phyloP scores from a whole-genome alignment of 2,329 filamentous ascomycete genomes.

The Penicillium sp. region DNA sequence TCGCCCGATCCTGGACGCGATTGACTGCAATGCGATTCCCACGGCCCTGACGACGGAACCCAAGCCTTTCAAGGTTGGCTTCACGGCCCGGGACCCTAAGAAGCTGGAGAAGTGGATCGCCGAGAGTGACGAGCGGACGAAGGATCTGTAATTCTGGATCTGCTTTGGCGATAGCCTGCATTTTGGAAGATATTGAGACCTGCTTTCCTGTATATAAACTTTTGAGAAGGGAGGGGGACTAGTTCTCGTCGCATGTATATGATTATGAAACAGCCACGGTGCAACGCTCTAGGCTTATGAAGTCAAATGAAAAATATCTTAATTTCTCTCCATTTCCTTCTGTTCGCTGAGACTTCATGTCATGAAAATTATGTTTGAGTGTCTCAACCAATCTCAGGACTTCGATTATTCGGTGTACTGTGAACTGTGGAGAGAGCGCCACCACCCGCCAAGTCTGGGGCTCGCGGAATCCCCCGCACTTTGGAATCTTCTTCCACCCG shows the following conservation, averaged over 20 bases:
- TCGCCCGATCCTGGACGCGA: slow-evolving; percentile 60
- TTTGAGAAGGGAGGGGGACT: neutral
- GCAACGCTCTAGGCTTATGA: neutral
- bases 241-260: neutral
- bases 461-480: slow-evolving; percentile 28
- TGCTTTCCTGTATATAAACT: neutral
- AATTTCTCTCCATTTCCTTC: neutral
- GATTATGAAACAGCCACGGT: neutral
- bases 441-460: slow-evolving; percentile 5
- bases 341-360: too few relatives aligned
- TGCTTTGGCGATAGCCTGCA: neutral
- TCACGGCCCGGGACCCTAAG: slow-evolving; percentile 56
- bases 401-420: neutral
- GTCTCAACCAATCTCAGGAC: neutral
- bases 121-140: slow-evolving; percentile 59
- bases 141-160: slow-evolving; percentile 46
- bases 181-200: neutral
- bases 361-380: neutral
- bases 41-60: slow-evolving; percentile 67
- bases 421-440: slow-evolving; percentile 6
- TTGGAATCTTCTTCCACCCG: slow-evolving; percentile 12
- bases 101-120: slow-evolving; percentile 60
- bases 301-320: neutral
- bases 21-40: slow-evolving; percentile 63
- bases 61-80: slow-evolving; percentile 66